Evolutionary conservation across 1,284 basidiomycete genomes (phyloP).

Genomic region (Trametes pubescens): DNA sequence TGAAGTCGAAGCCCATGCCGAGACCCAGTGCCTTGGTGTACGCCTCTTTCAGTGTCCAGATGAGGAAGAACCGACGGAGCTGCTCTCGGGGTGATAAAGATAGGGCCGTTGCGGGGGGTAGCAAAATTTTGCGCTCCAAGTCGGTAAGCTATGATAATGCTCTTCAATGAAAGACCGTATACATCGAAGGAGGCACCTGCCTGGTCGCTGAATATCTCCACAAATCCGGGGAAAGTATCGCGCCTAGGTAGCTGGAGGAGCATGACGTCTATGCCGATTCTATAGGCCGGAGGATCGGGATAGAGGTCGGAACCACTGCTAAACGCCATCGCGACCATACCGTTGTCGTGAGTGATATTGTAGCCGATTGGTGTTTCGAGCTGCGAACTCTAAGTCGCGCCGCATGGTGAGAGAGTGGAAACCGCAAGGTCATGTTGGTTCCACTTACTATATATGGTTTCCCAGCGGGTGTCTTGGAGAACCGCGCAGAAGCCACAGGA

Average conservation of each 20-base stretch:
- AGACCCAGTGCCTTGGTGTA: conserved; percentile 86
- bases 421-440: background rate
- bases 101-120: conserved; percentile 37
- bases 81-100: conserved; percentile 51
- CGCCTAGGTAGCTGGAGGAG: conserved; percentile 67
- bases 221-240: conserved; percentile 63
- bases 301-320: conserved; percentile 53
- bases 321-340: conserved; percentile 72
- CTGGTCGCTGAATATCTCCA: conserved; percentile 71
- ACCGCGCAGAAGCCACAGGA: conserved; percentile 52
- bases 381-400: conserved; percentile 49
- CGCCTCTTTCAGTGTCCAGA: conserved; percentile 90
- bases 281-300: conserved; percentile 61
- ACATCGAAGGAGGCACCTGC: conserved; percentile 45
- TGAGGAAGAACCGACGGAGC: conserved; percentile 70
- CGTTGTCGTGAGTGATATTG: conserved; percentile 84
- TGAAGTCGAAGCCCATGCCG: conserved; percentile 84
- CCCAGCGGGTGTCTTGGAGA: conserved; percentile 64
- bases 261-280: conserved; percentile 83
- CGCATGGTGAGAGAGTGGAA: background rate
- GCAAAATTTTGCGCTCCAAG: conserved; percentile 56
- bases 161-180: background rate
- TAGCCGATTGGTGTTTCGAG: conserved; percentile 66
- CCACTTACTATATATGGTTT: conserved; percentile 77
- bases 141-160: conserved; percentile 58